Conservation (phyloP, 805 yeast genomes). For the Ogataea methanolica region DNA sequence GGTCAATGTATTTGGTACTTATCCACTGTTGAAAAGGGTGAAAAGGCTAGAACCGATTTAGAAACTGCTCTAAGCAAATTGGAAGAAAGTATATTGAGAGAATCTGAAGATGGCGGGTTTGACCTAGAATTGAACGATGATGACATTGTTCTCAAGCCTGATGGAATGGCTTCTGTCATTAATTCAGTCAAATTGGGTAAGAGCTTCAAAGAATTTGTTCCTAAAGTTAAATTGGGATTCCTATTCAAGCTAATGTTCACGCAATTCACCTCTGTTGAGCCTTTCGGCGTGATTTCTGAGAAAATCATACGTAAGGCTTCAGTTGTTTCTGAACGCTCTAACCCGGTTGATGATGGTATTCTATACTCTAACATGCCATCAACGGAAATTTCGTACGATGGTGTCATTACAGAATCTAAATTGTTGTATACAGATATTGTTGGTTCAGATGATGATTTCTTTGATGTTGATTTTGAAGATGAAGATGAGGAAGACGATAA, state of each 20-base stretch:
- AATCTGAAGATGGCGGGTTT: slow-evolving; percentile 56
- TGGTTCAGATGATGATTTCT: slow-evolving; percentile 93
- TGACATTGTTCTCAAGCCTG: slow-evolving; percentile 47
- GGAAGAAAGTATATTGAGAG: slow-evolving; percentile 78
- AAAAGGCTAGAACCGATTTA: slow-evolving; percentile 68
- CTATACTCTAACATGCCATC: slow-evolving; percentile 63
- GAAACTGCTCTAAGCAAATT: slow-evolving; percentile 76
- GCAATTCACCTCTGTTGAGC: slow-evolving; percentile 53
- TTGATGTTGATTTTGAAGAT: slow-evolving; percentile 94
- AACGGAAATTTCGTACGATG: slow-evolving; percentile 86
- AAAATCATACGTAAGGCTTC: slow-evolving; percentile 33
- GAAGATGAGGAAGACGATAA: slow-evolving; percentile 55
- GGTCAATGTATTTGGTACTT: slow-evolving; percentile 90
- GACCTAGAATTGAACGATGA: slow-evolving; percentile 49
- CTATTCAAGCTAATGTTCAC: slow-evolving; percentile 58
- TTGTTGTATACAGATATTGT: slow-evolving; percentile 71
- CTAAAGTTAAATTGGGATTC: slow-evolving; percentile 64
- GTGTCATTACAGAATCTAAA: slow-evolving; percentile 78
- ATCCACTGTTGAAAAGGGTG: slow-evolving; percentile 68
- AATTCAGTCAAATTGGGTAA: slow-evolving; percentile 84
- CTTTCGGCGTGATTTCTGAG: slow-evolving; percentile 47
- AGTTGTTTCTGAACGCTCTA: slow-evolving; percentile 5
- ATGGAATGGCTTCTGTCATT: slow-evolving; percentile 59
- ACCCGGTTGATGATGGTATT: slow-evolving; percentile 43
- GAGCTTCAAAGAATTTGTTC: slow-evolving; percentile 78